Evolutionary conservation across 345 rosid genomes (phyloP).

Genomic region (Moricandia arvensis): DNA sequence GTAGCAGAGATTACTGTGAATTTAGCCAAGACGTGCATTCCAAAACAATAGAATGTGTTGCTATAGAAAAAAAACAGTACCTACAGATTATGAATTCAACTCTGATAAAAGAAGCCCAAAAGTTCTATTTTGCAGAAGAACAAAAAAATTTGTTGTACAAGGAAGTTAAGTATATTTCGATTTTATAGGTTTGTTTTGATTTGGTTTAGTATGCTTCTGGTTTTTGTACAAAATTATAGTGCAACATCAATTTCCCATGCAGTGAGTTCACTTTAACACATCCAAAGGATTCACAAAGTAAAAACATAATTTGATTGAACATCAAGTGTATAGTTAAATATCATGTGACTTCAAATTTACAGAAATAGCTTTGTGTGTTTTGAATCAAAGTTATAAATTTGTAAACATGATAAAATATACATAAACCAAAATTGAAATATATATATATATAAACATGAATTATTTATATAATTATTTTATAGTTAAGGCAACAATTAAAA

Average conservation of each 20-base stretch:
- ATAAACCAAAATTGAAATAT: neutral
- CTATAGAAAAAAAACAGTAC: neutral
- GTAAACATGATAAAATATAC: too few species aligned
- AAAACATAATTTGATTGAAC: neutral
- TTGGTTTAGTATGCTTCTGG: neutral
- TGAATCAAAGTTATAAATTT: neutral
- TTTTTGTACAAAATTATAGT: neutral
- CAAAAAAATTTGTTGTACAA: neutral
- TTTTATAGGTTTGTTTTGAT: neutral
- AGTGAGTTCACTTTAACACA: neutral
- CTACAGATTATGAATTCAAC: neutral
- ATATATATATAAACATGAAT: neutral
- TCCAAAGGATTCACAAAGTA: neutral
- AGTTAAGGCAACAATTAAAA: neutral
- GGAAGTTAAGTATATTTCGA: neutral
- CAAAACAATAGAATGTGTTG: neutral
- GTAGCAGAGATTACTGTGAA: neutral
- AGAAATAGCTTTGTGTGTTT: neutral
- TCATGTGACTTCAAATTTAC: neutral
- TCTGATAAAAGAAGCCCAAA: neutral
- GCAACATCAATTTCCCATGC: neutral
- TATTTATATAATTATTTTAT: too few species aligned
- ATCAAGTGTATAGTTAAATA: neutral
- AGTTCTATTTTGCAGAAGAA: neutral
- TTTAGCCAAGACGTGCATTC: neutral